These are phyloP conservation scores for Flaveria sonorensis DNA, from an alignment of 129 eudicot species.

Conservation along the genomic window DNA sequence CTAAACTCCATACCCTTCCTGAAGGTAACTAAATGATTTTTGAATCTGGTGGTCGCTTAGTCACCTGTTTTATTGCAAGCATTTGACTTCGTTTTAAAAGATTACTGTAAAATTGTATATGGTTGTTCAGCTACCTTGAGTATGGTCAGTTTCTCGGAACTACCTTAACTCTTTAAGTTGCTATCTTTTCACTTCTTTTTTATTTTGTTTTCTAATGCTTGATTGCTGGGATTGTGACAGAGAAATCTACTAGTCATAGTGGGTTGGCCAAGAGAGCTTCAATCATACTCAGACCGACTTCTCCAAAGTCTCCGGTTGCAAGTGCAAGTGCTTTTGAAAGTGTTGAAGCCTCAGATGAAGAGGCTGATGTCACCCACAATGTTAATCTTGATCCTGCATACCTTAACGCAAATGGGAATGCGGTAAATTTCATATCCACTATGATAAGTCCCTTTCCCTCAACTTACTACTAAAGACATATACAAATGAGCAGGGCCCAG, in stretches of 20 bases:
- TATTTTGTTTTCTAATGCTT: not conserved
- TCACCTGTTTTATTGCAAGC: too few species aligned
- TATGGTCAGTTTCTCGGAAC: too few species aligned
- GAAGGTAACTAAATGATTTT: conserved; percentile 56
- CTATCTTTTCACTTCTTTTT: not conserved
- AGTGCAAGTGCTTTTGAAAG: conserved; percentile 89
- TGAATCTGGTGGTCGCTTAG: too few species aligned
- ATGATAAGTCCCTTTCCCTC: not conserved
- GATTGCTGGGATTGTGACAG: conserved; percentile 36
- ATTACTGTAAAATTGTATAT: not conserved
- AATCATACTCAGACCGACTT: conserved; percentile 61
- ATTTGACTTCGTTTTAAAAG: too few species aligned
- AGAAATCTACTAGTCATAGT: conserved; percentile 44
- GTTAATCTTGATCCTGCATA: conserved; percentile 49
- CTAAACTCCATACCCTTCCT: conserved; percentile 67
- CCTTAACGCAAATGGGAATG: conserved; percentile 62
- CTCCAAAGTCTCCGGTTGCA: conserved; percentile 92
- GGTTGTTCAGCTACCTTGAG: not conserved
- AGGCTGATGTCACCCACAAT: conserved; percentile 53
- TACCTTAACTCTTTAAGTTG: not conserved
- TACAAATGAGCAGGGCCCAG: conserved; percentile 43
- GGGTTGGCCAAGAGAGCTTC: conserved; percentile 50
- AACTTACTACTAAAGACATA: not conserved
- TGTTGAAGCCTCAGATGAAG: conserved; percentile 84
- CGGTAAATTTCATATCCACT: conserved; percentile 42